phyloP scores from a whole-genome alignment of 305 asterid species.

The Rubia balearica region DNA sequence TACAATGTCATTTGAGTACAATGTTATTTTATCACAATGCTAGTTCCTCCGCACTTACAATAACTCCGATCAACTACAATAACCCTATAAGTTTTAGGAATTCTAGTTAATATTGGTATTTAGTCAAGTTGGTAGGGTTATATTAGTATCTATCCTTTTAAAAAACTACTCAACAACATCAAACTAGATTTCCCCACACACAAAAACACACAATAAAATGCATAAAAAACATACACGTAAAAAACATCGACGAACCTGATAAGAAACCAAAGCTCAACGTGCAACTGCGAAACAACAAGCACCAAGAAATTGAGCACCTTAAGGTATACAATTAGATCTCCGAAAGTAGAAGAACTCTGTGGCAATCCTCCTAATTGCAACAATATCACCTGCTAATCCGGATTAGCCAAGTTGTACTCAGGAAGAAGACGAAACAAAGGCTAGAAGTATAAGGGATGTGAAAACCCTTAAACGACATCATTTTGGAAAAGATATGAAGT shows the following conservation, averaged over 20 bases:
- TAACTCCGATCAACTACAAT: conserved; percentile 74
- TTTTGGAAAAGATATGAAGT: no score
- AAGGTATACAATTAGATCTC: conserved; percentile 69
- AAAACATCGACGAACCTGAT: conserved; percentile 44
- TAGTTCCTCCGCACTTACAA: conserved; percentile 50
- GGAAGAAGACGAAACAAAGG: no score
- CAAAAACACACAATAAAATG: background rate
- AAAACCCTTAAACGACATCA: no score
- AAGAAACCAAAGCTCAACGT: conserved; percentile 94
- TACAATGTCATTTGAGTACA: conserved; percentile 14
- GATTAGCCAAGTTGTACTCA: no score
- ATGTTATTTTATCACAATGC: conserved; percentile 12
- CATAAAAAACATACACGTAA: background rate
- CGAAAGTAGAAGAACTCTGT: conserved; percentile 32
- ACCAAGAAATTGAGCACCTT: conserved; percentile 69
- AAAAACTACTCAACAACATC: background rate
- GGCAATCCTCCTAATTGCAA: conserved; percentile 51
- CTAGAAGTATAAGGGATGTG: no score
- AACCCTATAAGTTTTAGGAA: no score
- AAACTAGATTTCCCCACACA: conserved; percentile 2
- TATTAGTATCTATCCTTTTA: no score
- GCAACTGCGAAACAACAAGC: conserved; percentile 76
- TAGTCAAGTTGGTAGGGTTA: no score
- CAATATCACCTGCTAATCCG: conserved; percentile 97
- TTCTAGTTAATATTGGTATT: no score